Percentiles rank a stretch among this genome's conserved stretches.
Conservation (phyloP, 192 early-diverging fungal species). For the Spinellus fusiger region DNA sequence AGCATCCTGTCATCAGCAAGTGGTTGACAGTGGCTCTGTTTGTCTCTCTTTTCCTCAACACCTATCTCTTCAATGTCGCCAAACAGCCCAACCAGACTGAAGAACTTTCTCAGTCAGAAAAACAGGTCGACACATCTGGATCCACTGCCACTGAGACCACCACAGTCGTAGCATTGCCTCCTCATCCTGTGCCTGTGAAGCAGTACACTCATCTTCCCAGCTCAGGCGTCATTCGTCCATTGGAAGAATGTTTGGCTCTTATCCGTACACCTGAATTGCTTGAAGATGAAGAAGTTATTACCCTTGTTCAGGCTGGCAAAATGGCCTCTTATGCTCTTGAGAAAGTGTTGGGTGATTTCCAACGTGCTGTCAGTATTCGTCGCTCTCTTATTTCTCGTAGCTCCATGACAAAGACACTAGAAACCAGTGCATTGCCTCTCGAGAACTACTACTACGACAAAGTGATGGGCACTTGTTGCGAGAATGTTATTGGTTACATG, state of each 20-base stretch:
- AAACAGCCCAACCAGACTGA: slow-evolving; percentile 43
- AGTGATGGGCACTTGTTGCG: slow-evolving; percentile 89
- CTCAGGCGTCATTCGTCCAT: slow-evolving; percentile 27
- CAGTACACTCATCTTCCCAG: slow-evolving; percentile 6
- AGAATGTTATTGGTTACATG: slow-evolving; percentile 93
- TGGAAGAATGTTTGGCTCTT: slow-evolving; percentile 39
- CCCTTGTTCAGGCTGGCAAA: slow-evolving; percentile 63
- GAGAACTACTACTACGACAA: slow-evolving; percentile 85
- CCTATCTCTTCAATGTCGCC: slow-evolving; percentile 54
- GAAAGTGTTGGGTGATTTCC: slow-evolving; percentile 68
- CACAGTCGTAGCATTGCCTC: neutral
- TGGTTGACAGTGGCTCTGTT: slow-evolving; percentile 44
- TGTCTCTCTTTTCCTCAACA: slow-evolving; percentile 49
- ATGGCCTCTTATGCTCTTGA: slow-evolving; percentile 87
- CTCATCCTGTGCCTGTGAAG: neutral
- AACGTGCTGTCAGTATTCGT: slow-evolving; percentile 80
- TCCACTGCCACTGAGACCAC: slow-evolving; percentile 8
- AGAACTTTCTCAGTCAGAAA: neutral
- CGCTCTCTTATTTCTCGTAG: slow-evolving; percentile 70
- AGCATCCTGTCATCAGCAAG: slow-evolving; percentile 52
- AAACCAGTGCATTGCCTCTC: slow-evolving; percentile 65
- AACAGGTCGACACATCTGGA: neutral
- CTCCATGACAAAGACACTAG: slow-evolving; percentile 57
- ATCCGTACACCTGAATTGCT: slow-evolving; percentile 42
- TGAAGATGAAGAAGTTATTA: slow-evolving; percentile 70